Base-by-base conservation (phyloP, 1,284 basidiomycete genomes). In the Chiua sp. region DNA sequence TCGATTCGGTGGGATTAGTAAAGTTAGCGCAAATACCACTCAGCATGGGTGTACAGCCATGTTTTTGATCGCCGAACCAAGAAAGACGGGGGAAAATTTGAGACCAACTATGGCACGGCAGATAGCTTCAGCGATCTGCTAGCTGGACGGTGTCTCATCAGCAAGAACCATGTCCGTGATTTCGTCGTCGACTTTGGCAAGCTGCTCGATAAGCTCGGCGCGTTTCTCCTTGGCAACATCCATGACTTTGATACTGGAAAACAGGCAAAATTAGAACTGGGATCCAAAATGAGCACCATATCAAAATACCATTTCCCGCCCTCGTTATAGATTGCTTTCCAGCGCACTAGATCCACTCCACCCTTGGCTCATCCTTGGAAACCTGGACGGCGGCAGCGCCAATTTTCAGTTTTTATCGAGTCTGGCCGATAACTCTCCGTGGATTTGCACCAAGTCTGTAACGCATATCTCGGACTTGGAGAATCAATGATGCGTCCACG, bases 51-150 rank as follows among this genome's bases (percentile, higher is more conserved):
- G 98, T 5, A 99, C 93, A 58, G 89, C 95, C 26, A 95, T 98
- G 78, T 99, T 99, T 82, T 98, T 98, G 75, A 99, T 92, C 0
- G 98, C 98, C 10, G 96, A 98, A 47, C 98, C 98, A 63, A 99
- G 81, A 79, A 98, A 98, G 59, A 99, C 98, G 2, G 98, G 98
- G 0, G 93, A 93, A 77, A 99, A 99, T 69, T 93, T 94, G 73
- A 96, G 89, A 12, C 82, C 78, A 66, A 94, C 87, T 2, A 97
- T 99, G 7, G 94, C 86, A 39, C 97, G 92, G 44, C 96, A 90
- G 68, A 99, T 92, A 16, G 96, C 96, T 53, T 82, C 82, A 15
- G 88, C 88, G 50, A 99, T 87, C 75, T 98, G 92, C 35, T 79
- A 75, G 52, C 86, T 83, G 51, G 82, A 85, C 28, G 95, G 93